Evolutionary conservation across 805 yeast genomes (phyloP), one percentile per base, ranked within the genome.

Genomic region (Wickerhamomyces subpelliculosus): DNA sequence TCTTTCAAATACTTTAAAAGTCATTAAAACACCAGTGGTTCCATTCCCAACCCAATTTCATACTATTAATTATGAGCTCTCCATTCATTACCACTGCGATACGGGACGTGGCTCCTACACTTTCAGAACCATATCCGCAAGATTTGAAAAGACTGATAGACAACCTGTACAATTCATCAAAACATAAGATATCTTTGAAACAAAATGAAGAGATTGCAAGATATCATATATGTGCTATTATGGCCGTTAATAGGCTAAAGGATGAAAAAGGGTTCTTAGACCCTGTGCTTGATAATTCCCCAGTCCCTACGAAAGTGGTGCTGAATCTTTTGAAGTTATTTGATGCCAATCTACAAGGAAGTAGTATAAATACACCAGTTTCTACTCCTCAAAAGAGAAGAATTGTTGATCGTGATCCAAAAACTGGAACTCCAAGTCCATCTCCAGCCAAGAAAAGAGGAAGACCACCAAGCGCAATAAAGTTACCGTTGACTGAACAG

Each of bases 161-260:
- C 52, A 64, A 16, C 60, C 60, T 52, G 54, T 71, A 62, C 43
- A 56, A 71, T 1, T 69, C 81, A 17, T 63, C 81, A n/a, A 73
- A 66, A 39, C 67, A 70, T 45, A 65, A 66, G 32, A 72, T 73
- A 42, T 54, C 60, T 3, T 54, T 82, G 18, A 68, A 74, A 12
- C 67, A 68, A 20, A 67, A 67, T 28, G 73, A 76, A 36, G 89
- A 83, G 45, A 62, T 72, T 2, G 87, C 86, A 2, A 62, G 90
- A 38, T 70, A 69, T 39, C 89, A 83, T 53, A 54, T 84, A 11
- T 78, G 87, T 54, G 83, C 87, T 5, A 74, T 62, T 44, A 53
- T 81, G 19, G 80, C 84, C 0, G 71, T 72, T 12, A 78, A 76
- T 40, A 66, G 67, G 43, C 67, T 72, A 31, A 60, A 61, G 11